Conservation (phyloP, 1,284 basidiomycete species). For the Pterulicium gracile region DNA sequence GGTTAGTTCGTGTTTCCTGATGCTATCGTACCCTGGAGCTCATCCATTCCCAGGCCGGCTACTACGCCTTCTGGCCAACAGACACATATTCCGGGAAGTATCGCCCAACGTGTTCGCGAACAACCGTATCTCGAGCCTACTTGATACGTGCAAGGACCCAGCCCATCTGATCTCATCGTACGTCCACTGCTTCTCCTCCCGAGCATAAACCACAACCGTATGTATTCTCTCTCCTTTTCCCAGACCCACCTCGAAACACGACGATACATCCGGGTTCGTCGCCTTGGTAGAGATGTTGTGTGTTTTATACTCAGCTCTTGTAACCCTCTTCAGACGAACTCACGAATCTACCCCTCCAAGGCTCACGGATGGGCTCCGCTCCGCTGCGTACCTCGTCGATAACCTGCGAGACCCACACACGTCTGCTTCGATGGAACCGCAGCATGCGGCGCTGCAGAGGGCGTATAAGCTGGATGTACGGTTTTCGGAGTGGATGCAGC, state of each 20-base stretch:
- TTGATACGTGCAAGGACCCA: constrained; percentile 7
- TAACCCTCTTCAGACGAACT: background rate
- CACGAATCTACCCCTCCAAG: background rate
- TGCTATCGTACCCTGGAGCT: no score
- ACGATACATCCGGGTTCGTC: constrained; percentile 15
- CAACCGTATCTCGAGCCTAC: constrained; percentile 4
- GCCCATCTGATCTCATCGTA: constrained; percentile 3
- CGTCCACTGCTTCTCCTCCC: background rate
- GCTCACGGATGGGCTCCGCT: background rate
- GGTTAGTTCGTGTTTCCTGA: no score
- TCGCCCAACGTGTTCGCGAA: background rate
- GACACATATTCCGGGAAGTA: constrained; percentile 1
- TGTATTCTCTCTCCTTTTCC: no score
- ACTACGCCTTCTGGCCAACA: background rate
- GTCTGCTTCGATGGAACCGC: background rate
- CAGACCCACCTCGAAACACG: constrained; percentile 15
- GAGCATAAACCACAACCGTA: no score
- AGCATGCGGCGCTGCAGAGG: background rate
- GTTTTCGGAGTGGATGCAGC: constrained; percentile 15
- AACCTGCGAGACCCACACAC: background rate
- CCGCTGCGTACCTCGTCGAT: background rate
- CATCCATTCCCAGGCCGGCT: background rate
- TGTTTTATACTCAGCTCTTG: constrained; percentile 4
- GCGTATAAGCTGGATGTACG: background rate
- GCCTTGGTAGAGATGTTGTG: constrained; percentile 16